Evolutionary conservation across 208 protist genomes (phyloP).

Genomic region (Wallacemonas sp.): DNA sequence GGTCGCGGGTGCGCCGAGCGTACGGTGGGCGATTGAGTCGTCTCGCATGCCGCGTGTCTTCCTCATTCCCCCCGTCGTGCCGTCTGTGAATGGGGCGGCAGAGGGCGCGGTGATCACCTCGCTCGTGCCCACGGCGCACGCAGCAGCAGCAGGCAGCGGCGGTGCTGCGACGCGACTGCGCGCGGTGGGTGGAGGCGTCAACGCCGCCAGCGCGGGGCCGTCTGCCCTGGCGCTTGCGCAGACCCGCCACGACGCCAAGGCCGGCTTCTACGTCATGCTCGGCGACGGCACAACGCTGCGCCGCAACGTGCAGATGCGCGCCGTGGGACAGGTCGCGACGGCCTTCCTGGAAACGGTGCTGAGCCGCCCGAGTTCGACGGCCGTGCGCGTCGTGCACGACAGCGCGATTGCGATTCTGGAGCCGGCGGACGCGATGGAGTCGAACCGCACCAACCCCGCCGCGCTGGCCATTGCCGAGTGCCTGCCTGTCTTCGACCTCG

Average conservation of each 20-base stretch:
- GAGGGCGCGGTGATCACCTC: not conserved
- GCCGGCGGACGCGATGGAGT: slow-evolving; percentile 52
- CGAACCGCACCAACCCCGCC: slow-evolving; percentile 27
- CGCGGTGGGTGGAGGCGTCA: not conserved
- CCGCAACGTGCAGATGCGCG: slow-evolving; percentile 23
- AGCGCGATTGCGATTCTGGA: slow-evolving; percentile 62
- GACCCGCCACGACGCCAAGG: slow-evolving; percentile 2
- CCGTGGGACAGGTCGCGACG: not conserved
- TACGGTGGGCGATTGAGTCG: slow-evolving; percentile 72
- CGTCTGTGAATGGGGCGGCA: not conserved
- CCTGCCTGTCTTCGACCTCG: slow-evolving; percentile 81
- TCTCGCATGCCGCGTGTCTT: slow-evolving; percentile 72
- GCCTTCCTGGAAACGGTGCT: slow-evolving; percentile 67
- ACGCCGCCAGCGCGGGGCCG: too few species aligned
- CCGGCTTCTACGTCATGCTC: slow-evolving; percentile 63
- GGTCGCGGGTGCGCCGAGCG: slow-evolving; percentile 2
- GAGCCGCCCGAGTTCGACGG: slow-evolving; percentile 45
- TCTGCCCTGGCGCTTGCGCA: slow-evolving; percentile 1
- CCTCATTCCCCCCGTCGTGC: slow-evolving; percentile 28
- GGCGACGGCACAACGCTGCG: slow-evolving; percentile 74
- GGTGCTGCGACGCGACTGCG: not conserved
- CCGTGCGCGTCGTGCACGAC: slow-evolving; percentile 72
- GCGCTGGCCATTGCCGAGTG: slow-evolving; percentile 74
- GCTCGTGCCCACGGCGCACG: not conserved
- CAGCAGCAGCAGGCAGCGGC: too few species aligned